Percentiles rank a stretch among this genome's conserved stretches.
Evolutionary conservation across 306 rosid species (phyloP).

Genomic region (Glycine soja): DNA sequence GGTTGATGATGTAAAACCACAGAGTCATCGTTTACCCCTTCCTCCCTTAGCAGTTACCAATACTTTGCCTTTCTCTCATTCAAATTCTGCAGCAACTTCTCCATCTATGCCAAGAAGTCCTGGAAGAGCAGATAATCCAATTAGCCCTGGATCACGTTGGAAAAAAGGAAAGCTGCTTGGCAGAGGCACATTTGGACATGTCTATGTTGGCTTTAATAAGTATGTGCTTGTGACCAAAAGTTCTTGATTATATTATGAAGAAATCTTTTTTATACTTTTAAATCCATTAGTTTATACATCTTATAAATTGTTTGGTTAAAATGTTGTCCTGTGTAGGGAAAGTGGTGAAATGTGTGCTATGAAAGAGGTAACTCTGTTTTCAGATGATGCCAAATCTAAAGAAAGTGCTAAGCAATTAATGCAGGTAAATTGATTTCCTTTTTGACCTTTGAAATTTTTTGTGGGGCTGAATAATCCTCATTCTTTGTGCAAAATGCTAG

Average conservation of each 20-base stretch:
- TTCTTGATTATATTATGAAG: constrained; percentile 1
- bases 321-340: constrained; percentile 59
- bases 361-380: constrained; percentile 96
- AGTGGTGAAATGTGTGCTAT: constrained; percentile 98
- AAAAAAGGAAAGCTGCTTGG: constrained; percentile 92
- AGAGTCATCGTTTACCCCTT: constrained; percentile 91
- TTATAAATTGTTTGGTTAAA: constrained; percentile 33
- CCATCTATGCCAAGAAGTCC: constrained; percentile 97
- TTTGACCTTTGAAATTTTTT: not conserved
- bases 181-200: constrained; percentile 96
- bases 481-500: constrained; percentile 13
- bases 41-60: constrained; percentile 77
- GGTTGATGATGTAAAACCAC: constrained; percentile 86
- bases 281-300: not conserved
- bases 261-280: not conserved
- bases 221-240: constrained; percentile 43
- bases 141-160: constrained; percentile 92
- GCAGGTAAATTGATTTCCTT: constrained; percentile 63
- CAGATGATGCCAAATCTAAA: constrained; percentile 93
- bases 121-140: constrained; percentile 85
- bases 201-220: constrained; percentile 91
- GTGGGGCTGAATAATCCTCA: not conserved
- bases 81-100: constrained; percentile 92
- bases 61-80: constrained; percentile 74
- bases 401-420: constrained; percentile 92